Conservation (phyloP, 768 basidiomycete species). For the Wakefieldia striispora region DNA sequence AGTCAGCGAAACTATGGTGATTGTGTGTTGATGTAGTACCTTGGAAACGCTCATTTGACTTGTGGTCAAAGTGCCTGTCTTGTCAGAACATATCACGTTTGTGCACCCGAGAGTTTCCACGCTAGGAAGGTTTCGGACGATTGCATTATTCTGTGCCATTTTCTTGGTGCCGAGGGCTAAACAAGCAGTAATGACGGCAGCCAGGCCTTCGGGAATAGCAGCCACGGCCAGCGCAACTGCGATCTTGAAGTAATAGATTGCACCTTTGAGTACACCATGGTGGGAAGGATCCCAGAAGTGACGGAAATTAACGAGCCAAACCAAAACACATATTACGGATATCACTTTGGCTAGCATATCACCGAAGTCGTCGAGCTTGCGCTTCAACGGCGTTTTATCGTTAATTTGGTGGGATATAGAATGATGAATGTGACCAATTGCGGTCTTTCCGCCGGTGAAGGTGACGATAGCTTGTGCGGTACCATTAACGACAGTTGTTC, state of each 20-base stretch:
- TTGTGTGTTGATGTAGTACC: constrained; percentile 37
- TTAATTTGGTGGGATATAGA: constrained; percentile 91
- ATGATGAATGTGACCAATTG: constrained; percentile 96
- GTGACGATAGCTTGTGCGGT: constrained; percentile 85
- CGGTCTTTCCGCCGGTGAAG: constrained; percentile 81
- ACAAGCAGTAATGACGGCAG: constrained; percentile 97
- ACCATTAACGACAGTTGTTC: constrained; percentile 95
- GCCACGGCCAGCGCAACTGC: constrained; percentile 98
- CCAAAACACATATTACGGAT: constrained; percentile 92
- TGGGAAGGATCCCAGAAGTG: constrained; percentile 97
- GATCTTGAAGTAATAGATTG: constrained; percentile 99
- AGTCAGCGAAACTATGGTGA: constrained; percentile 7
- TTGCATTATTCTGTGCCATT: constrained; percentile 99
- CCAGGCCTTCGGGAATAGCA: constrained; percentile 97
- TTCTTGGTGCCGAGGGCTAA: constrained; percentile 96
- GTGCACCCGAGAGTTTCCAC: constrained; percentile 98
- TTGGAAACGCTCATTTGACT: constrained; percentile 96
- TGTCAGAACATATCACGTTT: constrained; percentile 98
- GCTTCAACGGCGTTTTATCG: constrained; percentile 96
- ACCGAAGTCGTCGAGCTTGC: constrained; percentile 97
- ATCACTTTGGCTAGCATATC: constrained; percentile 98
- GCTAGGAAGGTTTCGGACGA: constrained; percentile 92
- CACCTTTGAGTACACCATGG: constrained; percentile 86
- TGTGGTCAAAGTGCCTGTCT: constrained; percentile 94
- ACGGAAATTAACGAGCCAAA: constrained; percentile 96